A percentile compares a stretch with the other conserved stretches of the same genome.
Evolutionary conservation across 2,329 filamentous ascomycete genomes (phyloP).

Genomic region (Ophiostoma ulmi): DNA sequence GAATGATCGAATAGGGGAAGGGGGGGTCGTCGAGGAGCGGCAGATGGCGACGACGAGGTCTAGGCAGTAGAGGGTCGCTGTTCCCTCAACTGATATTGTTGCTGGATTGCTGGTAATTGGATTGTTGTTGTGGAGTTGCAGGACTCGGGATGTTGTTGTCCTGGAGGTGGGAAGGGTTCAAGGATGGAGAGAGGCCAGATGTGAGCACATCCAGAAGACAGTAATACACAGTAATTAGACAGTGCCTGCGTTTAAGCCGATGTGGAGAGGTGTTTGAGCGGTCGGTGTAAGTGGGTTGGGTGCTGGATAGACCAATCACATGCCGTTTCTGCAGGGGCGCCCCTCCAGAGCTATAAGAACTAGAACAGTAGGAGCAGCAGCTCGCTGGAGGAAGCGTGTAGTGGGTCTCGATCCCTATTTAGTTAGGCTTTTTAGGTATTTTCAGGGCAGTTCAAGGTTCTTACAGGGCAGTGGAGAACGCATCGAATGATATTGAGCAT

Average conservation of each 20-base stretch:
- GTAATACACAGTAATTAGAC: background rate
- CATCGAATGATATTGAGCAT: background rate
- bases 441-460: background rate
- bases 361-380: conserved; percentile 11
- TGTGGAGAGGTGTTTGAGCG: conserved; percentile 10
- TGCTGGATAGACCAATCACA: conserved; percentile 19
- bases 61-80: background rate
- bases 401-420: background rate
- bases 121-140: background rate
- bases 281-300: conserved; percentile 16
- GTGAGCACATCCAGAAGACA: background rate
- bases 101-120: background rate
- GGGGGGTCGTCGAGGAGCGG: conserved; percentile 4
- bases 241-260: background rate
- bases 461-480: background rate
- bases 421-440: background rate
- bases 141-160: background rate
- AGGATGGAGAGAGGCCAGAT: background rate
- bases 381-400: background rate
- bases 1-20: conserved; percentile 14
- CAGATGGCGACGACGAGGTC: background rate
- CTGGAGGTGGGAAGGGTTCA: background rate
- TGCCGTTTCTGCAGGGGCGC: background rate
- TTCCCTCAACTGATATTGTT: background rate
- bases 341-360: conserved; percentile 20